phyloP scores from a whole-genome alignment of 2,329 filamentous ascomycete genomes.

The Thielaviopsis musarum region DNA sequence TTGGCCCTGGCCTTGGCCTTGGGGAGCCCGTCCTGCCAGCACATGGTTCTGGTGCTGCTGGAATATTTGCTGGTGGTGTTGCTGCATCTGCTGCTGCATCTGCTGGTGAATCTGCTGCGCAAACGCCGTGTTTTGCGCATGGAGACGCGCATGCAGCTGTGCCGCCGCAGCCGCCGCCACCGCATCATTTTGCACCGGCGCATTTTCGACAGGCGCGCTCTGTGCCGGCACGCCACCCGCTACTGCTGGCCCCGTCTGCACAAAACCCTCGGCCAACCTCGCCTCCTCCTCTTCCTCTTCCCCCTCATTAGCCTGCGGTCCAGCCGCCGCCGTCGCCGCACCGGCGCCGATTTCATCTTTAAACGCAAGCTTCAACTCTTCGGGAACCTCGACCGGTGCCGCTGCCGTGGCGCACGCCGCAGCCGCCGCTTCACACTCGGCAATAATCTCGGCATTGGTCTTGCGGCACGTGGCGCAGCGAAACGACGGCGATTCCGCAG shows the following conservation, averaged over 20 bases:
- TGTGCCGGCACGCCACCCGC: constrained; percentile 1
- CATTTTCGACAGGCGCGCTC: constrained; percentile 12
- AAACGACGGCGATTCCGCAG: constrained; percentile 47
- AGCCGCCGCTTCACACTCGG: constrained; percentile 43
- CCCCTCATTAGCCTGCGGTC: no score
- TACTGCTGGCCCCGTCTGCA: constrained; percentile 27
- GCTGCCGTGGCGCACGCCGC: constrained; percentile 23
- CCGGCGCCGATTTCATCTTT: constrained; percentile 46
- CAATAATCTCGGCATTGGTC: constrained; percentile 57
- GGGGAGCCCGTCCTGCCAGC: neutral
- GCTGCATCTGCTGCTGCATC: constrained; percentile 12
- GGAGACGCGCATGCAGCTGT: neutral
- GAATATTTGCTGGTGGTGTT: constrained; percentile 4
- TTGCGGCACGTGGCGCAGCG: constrained; percentile 54
- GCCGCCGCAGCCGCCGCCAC: constrained; percentile 15
- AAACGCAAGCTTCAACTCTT: constrained; percentile 49
- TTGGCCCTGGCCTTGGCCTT: neutral
- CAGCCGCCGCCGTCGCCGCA: neutral
- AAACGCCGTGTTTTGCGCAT: constrained; percentile 12
- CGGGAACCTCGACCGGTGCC: constrained; percentile 23
- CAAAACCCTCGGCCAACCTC: constrained; percentile 40
- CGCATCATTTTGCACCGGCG: constrained; percentile 8
- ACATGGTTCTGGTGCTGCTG: constrained; percentile 1
- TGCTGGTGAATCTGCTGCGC: constrained; percentile 13
- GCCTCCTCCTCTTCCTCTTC: constrained; percentile 26